These are phyloP conservation scores for Carpinus fangiana DNA, from an alignment of 306 rosid genomes.

Conservation along the genomic window DNA sequence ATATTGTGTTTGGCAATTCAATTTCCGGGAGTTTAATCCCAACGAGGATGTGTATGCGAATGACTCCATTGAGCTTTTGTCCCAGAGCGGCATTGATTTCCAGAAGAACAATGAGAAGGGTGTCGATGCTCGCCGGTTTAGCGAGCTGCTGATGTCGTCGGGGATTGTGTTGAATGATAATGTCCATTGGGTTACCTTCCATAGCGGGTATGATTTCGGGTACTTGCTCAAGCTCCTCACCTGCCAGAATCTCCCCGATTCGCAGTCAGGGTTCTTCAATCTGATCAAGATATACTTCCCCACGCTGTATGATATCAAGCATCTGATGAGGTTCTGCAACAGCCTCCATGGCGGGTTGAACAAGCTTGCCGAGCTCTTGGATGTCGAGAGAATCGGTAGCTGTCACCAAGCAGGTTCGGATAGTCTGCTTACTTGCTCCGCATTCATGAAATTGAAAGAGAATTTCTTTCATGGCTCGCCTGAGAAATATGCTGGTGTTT, in stretches of 20 bases:
- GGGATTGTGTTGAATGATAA: conserved; percentile 30
- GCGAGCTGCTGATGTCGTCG: conserved; percentile 36
- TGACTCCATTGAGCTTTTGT: conserved; percentile 33
- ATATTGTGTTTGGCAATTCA: conserved; percentile 49
- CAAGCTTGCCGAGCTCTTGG: conserved; percentile 36
- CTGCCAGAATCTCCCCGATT: conserved; percentile 30
- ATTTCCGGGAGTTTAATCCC: conserved; percentile 37
- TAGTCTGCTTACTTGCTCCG: conserved; percentile 46
- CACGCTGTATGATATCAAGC: conserved; percentile 41
- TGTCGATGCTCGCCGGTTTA: conserved; percentile 25
- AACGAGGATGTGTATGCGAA: conserved; percentile 21
- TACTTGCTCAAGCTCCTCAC: conserved; percentile 43
- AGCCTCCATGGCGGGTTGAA: conserved; percentile 45
- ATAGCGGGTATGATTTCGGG: conserved; percentile 44
- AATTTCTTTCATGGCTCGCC: conserved; percentile 17
- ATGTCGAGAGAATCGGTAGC: conserved; percentile 41
- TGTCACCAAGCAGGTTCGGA: conserved; percentile 57
- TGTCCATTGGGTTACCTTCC: conserved; percentile 42
- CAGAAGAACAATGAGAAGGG: conserved; percentile 44
- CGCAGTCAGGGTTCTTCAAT: conserved; percentile 25
- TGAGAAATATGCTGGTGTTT: conserved; percentile 34
- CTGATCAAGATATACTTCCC: conserved; percentile 32
- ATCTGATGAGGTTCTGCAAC: conserved; percentile 36
- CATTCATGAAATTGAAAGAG: conserved; percentile 37
- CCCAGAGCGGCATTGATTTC: conserved; percentile 41